These are phyloP conservation scores for Venustampulla echinocandica DNA, from an alignment of 495 filamentous ascomycete genomes.

Conservation along the genomic window DNA sequence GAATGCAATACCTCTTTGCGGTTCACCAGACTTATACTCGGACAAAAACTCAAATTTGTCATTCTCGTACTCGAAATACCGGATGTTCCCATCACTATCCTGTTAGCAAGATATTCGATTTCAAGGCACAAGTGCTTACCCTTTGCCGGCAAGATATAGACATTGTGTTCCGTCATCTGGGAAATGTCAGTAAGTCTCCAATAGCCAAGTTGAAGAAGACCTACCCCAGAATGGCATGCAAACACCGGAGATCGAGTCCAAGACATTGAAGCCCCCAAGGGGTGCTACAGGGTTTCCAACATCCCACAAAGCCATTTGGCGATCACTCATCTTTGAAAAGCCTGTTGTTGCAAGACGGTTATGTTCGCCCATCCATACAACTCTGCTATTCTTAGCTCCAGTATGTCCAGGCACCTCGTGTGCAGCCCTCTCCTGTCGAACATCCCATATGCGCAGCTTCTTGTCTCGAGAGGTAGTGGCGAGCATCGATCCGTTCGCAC, in stretches of 20 bases:
- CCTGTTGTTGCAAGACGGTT: slow-evolving; percentile 92
- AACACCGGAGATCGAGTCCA: slow-evolving; percentile 93
- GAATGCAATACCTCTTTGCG: slow-evolving; percentile 91
- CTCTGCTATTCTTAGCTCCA: slow-evolving; percentile 93
- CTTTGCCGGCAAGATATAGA: slow-evolving; percentile 91
- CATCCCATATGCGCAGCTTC: slow-evolving; percentile 95
- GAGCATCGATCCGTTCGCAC: slow-evolving; percentile 77
- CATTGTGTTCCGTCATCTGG: slow-evolving; percentile 80
- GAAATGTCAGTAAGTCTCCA: slow-evolving; percentile 23
- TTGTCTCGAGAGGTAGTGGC: slow-evolving; percentile 96
- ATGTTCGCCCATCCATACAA: slow-evolving; percentile 93
- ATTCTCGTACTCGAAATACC: slow-evolving; percentile 94
- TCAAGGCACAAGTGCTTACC: slow-evolving; percentile 46
- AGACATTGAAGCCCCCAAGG: slow-evolving; percentile 74
- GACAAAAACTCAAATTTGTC: slow-evolving; percentile 95
- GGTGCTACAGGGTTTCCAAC: slow-evolving; percentile 69
- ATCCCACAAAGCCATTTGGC: slow-evolving; percentile 94
- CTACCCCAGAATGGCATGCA: slow-evolving; percentile 98
- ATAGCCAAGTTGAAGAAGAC: slow-evolving; percentile 11
- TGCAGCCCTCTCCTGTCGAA: slow-evolving; percentile 78
- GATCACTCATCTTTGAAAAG: slow-evolving; percentile 96
- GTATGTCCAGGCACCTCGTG: slow-evolving; percentile 79
- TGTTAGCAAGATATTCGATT: slow-evolving; percentile 14
- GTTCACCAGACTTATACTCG: slow-evolving; percentile 91
- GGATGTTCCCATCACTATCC: slow-evolving; percentile 88